Evolutionary conservation across 208 protist genomes (phyloP), one percentile per base, ranked within the genome.

Genomic region (Naegleria lovaniensis): DNA sequence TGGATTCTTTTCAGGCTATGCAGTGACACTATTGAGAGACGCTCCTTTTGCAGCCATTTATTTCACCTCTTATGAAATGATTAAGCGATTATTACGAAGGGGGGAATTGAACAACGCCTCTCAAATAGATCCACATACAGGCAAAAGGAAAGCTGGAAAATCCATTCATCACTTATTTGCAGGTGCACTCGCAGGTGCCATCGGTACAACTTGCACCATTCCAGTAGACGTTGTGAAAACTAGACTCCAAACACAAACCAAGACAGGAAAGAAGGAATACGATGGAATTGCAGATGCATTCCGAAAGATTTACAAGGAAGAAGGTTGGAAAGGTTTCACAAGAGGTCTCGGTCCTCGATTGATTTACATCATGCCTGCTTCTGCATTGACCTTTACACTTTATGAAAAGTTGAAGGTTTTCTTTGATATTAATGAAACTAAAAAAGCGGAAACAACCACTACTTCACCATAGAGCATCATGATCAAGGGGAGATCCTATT

Each of bases 21-120:
- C 5, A 33, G 48, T 83, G 5, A 90, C 89, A 25, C 22, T 90
- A 29, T 29, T 90, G 48, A 52, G 89, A 90, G 89, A 90, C 59
- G 89, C 83, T 40, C 89, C 83, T 5, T 90, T 90, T 90, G 76
- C 89, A 7, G 89, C 89, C 19, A 59, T 90, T 25, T 90, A 90
- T 67, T 90, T 90, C 59, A 88, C 89, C 13, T 43, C 83, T 36
- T 90, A 90, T 67, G 89, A 90, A n/a, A 33, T 83, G 5, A 75
- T 90, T 16, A 88, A 88, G 29, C 13, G 55, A 58, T 29, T 67
- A 29, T 33, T 88, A 6, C 7, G 16, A 6, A 25, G 19, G 19
- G 33, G n/a, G 9, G 25, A 79, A 36, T n/a, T 9, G n/a, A 36
- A 36, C 6, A 19, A 36, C n/a, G 0, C 2, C 5, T 0, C 1